Evolutionary conservation across 2,329 filamentous ascomycete genomes (phyloP), one percentile per base, ranked within the genome.

Genomic region (Aspergillus ochraceus): DNA sequence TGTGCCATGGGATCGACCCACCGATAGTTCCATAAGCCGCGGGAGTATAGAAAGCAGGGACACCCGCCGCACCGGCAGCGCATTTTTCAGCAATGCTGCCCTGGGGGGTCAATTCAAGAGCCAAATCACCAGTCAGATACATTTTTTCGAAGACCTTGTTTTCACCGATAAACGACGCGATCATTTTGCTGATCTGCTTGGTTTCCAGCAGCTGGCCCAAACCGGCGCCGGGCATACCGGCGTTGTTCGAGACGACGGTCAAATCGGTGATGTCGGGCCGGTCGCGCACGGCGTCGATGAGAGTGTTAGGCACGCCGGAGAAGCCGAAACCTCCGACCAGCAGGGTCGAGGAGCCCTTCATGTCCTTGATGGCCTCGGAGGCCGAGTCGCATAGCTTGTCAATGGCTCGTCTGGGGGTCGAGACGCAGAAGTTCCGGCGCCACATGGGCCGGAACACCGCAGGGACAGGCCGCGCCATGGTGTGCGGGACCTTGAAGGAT

Each of bases 71-170:
- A 65, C 91, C 92, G 47, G 91, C 88, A 57, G 91, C 85, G 77
- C 92, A 92, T 67, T 92, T 86, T 79, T 97, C 92, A 42, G 92
- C 92, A 54, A 97, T 84, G 19, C 91, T 96, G 64, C 92, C 92
- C 77, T 96, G 92, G 1, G 92, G 92, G 24, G 90, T 94, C 64
- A 97, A 85, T 79, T 97, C 92, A 55, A 97, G 85, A 74, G 93
- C 89, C 58, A 96, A 86, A 73, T 95, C 83, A 62, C 92, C 92
- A 6, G 84, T 89, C 55, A 96, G 82, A 76, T 96, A 97, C 88
- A 93, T 93, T 71, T 84, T 83, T 80, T 96, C 92, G 63, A 97
- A 91, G 10, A 89, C 89, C 81, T 95, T 93, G 77, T 94, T 94
- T 69, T 88, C 86, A 45, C 90, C 90, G 32, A 94, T 85, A 64